Conservation (phyloP, 2,329 filamentous ascomycete genomes). For the Amesomyces nigricolor region DNA sequence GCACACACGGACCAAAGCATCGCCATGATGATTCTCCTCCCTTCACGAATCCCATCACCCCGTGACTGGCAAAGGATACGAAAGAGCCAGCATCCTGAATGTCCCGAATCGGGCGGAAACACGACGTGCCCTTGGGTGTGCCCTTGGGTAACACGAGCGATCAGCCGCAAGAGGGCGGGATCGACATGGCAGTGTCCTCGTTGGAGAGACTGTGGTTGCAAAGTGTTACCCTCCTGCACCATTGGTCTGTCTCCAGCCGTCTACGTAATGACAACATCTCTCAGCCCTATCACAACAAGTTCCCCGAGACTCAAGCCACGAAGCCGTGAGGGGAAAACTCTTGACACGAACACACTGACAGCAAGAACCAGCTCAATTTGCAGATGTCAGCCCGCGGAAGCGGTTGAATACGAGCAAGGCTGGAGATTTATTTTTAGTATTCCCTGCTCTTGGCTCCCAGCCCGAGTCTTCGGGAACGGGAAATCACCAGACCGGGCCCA, state of each 20-base stretch:
- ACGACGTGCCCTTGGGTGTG: background rate
- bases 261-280: conserved; percentile 1
- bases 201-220: background rate
- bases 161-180: background rate
- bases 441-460: background rate
- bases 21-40: background rate
- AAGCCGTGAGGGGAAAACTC: background rate
- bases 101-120: background rate
- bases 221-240: background rate
- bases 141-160: conserved; percentile 1
- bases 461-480: background rate
- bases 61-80: conserved; percentile 5
- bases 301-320: background rate
- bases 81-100: background rate
- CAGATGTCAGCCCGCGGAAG: background rate
- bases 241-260: background rate
- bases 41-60: background rate
- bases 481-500: background rate
- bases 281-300: background rate
- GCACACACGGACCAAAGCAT: background rate
- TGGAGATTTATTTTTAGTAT: conserved; percentile 6
- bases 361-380: background rate
- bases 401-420: conserved; percentile 5
- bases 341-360: conserved; percentile 5
- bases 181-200: background rate